Conservation (phyloP, 2,329 filamentous ascomycete genomes). For the Leptographium lundbergii region DNA sequence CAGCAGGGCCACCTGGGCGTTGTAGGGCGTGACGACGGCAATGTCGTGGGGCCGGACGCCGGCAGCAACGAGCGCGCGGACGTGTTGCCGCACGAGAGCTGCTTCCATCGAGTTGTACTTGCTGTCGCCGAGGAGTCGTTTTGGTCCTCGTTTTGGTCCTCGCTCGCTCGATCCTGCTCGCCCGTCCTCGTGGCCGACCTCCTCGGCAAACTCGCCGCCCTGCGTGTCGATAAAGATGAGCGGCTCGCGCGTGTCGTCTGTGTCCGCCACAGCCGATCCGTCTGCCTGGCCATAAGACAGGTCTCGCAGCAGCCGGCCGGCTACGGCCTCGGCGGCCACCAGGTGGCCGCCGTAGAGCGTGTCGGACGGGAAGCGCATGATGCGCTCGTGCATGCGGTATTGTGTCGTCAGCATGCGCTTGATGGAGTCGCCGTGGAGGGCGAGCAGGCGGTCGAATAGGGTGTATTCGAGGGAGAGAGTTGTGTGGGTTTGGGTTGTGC, state of each 20-base stretch:
- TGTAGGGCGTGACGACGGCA: conserved; percentile 91
- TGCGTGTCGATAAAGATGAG: conserved; percentile 94
- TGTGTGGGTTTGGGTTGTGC: no score
- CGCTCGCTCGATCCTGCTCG: conserved; percentile 38
- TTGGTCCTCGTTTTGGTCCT: no score
- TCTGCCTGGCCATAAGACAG: conserved; percentile 46
- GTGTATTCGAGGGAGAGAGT: conserved; percentile 57
- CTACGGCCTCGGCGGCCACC: conserved; percentile 68
- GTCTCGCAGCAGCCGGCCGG: conserved; percentile 59
- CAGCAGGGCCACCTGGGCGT: conserved; percentile 76
- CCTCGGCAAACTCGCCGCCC: conserved; percentile 82
- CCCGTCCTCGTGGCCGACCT: background rate
- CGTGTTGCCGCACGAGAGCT: conserved; percentile 64
- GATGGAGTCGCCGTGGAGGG: conserved; percentile 67
- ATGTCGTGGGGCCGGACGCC: conserved; percentile 76
- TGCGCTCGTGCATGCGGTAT: conserved; percentile 93
- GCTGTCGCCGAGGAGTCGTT: conserved; percentile 42
- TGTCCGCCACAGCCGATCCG: conserved; percentile 45
- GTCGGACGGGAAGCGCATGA: conserved; percentile 88
- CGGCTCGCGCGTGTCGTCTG: conserved; percentile 77
- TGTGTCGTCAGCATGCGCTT: conserved; percentile 95
- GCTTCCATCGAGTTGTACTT: conserved; percentile 92
- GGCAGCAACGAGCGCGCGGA: conserved; percentile 58
- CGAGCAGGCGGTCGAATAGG: conserved; percentile 78
- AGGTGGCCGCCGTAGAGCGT: conserved; percentile 77